Base-by-base conservation (phyloP, 192 early-diverging fungal genomes). In the Backusella australiensis region DNA sequence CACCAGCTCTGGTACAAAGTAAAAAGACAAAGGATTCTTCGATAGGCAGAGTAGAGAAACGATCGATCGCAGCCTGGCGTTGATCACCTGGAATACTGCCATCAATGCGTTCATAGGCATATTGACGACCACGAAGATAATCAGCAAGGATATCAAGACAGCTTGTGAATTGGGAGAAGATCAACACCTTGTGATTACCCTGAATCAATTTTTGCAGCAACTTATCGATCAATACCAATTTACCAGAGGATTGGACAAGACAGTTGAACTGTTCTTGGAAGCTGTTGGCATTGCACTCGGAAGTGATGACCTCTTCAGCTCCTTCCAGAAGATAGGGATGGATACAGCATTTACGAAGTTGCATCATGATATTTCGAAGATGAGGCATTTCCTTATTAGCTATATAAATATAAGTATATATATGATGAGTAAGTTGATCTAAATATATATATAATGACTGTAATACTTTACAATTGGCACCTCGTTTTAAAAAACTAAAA, bases 341-440 rank as follows among this genome's bases (percentile, higher is more conserved):
- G 46, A 94, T 95, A 78, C 94, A 96, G 69, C 94, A 95, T 81
- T 96, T 96, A 32, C 94, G 90, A 21, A 96, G 86, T 76, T 96
- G 92, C 85, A 96, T 95, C 92, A 96, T 94, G 6, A 93, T 89
- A 76, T 96, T 96, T 46, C 91, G 89, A 59, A 96, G 84, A 79
- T 92, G 90, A 12, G 94, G 94, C 41, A 92, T 78, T 56, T 77
- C 87, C 53, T 92, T 82, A 69, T 77, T 78, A 41, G 70, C 78
- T 79, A 35, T 36, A 56, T 34, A 56, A 7, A 73, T 3, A 32
- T 38, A 19, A 56, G 17, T 69, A 34, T 8, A 65, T 26, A 69
- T 49, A 26, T 38, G 32, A 38, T 35, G 32, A 14, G 34, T 32
- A 17, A 46, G 19, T 21, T 73, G 2, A 5, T 56, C 6, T 26